Conservation (phyloP, 164 flowering plant species). For the Taxillus chinensis region DNA sequence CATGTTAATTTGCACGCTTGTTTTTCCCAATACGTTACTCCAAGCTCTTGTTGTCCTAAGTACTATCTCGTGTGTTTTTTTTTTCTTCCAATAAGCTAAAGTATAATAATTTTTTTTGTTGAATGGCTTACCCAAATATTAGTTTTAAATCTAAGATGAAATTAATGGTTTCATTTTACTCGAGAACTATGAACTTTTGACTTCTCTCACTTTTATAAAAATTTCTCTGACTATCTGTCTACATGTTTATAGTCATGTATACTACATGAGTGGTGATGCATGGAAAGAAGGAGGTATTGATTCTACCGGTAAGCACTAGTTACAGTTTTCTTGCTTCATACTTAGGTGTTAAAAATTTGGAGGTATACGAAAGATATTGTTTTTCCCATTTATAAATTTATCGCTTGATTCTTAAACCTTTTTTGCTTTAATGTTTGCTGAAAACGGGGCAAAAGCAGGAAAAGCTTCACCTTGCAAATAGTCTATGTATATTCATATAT, state of each 20-base stretch:
- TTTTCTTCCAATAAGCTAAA: too few relatives aligned
- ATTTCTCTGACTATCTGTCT: slow-evolving; percentile 11
- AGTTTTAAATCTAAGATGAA: too few relatives aligned
- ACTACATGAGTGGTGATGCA: slow-evolving; percentile 99
- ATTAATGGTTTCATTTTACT: background rate
- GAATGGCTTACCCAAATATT: too few relatives aligned
- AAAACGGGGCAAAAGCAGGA: background rate
- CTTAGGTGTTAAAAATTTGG: too few relatives aligned
- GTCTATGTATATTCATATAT: too few relatives aligned
- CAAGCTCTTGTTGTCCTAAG: too few relatives aligned
- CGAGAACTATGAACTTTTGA: background rate
- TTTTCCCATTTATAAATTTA: background rate
- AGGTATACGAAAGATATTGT: too few relatives aligned
- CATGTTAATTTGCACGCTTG: too few relatives aligned
- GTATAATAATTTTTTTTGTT: too few relatives aligned
- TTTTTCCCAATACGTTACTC: too few relatives aligned
- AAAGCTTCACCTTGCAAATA: background rate
- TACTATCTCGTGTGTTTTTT: too few relatives aligned
- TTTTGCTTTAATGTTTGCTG: background rate
- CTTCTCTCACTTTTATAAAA: background rate
- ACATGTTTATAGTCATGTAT: slow-evolving; percentile 67
- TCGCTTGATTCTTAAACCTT: background rate
- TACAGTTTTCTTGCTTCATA: background rate
- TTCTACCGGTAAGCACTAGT: slow-evolving; percentile 70
- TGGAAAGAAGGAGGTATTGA: slow-evolving; percentile 99